Conservation (phyloP, 306 rosid genomes). For the Astragalus glycyphyllos region DNA sequence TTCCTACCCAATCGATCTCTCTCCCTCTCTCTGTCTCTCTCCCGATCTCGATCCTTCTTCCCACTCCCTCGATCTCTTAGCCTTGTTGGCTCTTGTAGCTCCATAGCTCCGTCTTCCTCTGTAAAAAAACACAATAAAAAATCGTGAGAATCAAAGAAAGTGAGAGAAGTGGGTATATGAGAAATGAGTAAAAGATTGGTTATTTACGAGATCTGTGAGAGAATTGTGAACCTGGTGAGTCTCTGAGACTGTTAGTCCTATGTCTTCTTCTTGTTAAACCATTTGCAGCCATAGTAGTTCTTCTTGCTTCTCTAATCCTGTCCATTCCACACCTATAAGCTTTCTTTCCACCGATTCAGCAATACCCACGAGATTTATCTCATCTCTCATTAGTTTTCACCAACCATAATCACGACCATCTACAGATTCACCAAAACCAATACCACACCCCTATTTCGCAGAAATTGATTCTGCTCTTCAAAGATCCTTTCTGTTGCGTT, state of each 20-base stretch:
- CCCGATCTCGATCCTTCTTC: slow-evolving; percentile 78
- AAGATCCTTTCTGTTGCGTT: slow-evolving; percentile 18
- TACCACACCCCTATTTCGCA: slow-evolving; percentile 19
- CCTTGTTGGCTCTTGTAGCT: slow-evolving; percentile 82
- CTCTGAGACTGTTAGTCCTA: slow-evolving; percentile 77
- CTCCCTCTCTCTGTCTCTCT: slow-evolving; percentile 64
- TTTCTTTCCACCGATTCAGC: slow-evolving; percentile 45
- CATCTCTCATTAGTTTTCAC: slow-evolving; percentile 49
- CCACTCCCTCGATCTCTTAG: slow-evolving; percentile 83
- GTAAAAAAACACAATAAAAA: slow-evolving; percentile 21
- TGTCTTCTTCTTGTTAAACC: slow-evolving; percentile 80
- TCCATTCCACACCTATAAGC: slow-evolving; percentile 61
- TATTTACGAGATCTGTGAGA: slow-evolving; percentile 63
- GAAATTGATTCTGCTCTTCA: slow-evolving; percentile 32
- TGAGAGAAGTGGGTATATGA: not conserved
- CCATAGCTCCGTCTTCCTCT: slow-evolving; percentile 90
- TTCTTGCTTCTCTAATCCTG: slow-evolving; percentile 81
- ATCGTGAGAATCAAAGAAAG: slow-evolving; percentile 33
- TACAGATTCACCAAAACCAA: slow-evolving; percentile 16
- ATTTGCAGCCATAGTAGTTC: slow-evolving; percentile 74
- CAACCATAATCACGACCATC: slow-evolving; percentile 48
- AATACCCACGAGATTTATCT: slow-evolving; percentile 40
- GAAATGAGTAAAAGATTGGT: not conserved
- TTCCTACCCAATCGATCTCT: slow-evolving; percentile 83
- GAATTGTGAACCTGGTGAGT: slow-evolving; percentile 81